These are phyloP conservation scores for Talaromyces sp. DNA, from an alignment of 2,329 filamentous ascomycete species.

Conservation along the genomic window DNA sequence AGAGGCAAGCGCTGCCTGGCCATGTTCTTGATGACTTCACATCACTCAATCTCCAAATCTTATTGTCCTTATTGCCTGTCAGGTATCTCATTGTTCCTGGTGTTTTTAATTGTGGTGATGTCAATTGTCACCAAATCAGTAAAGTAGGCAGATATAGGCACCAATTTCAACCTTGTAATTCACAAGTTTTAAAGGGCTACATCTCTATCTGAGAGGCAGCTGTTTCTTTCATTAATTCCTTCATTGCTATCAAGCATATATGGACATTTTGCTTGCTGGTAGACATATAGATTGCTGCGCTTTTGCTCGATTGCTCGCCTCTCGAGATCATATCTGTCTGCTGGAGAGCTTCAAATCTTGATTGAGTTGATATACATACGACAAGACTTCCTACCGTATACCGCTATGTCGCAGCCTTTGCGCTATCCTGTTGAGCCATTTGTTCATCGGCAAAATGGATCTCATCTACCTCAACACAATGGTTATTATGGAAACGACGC, in stretches of 20 bases:
- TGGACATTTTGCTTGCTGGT: not conserved
- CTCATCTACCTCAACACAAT: not conserved
- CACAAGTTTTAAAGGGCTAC: not conserved
- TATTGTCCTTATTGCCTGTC: not conserved
- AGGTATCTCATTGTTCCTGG: not conserved
- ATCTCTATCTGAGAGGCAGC: too few species aligned
- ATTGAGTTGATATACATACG: not conserved
- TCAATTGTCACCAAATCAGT: not conserved
- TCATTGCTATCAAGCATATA: not conserved
- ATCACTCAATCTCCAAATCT: not conserved
- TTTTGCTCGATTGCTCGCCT: not conserved
- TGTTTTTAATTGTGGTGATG: not conserved
- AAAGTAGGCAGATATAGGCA: not conserved
- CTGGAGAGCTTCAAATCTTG: not conserved
- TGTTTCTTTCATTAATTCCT: not conserved
- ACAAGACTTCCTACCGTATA: too few species aligned
- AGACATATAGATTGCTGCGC: not conserved
- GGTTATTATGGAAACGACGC: not conserved
- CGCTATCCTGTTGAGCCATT: conserved; percentile 1
- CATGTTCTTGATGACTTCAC: not conserved
- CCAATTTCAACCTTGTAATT: not conserved
- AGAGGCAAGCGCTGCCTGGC: not conserved
- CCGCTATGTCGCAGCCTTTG: not conserved
- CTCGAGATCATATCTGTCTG: not conserved
- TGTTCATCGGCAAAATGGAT: not conserved